Evolutionary conservation across 192 early-diverging fungal genomes (phyloP).

Genomic region (Diversispora epigaea): DNA sequence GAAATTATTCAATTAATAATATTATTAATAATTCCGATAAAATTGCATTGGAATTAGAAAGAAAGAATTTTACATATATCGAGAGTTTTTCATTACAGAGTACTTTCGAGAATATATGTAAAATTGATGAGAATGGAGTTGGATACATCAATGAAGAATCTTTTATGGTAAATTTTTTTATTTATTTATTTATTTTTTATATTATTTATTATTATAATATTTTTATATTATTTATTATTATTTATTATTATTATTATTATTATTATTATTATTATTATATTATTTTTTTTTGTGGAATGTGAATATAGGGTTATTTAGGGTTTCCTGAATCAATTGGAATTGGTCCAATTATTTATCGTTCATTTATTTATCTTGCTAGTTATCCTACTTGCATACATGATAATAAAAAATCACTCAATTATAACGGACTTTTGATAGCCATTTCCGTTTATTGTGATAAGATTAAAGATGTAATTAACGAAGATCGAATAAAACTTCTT

Average conservation of each 20-base stretch:
- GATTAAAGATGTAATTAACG: neutral
- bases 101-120: constrained; percentile 8
- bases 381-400: neutral
- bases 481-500: constrained; percentile 20
- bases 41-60: neutral
- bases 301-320: neutral
- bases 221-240: neutral
- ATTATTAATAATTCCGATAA: neutral
- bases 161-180: constrained; percentile 8
- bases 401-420: neutral
- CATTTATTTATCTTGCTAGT: constrained; percentile 18
- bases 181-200: neutral
- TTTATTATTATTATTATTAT: neutral
- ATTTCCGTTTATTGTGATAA: constrained; percentile 18
- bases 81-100: constrained; percentile 15
- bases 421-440: constrained; percentile 11
- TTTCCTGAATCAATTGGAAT: constrained; percentile 3
- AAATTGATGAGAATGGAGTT: neutral
- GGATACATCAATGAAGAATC: constrained; percentile 9
- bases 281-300: neutral
- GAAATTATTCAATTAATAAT: too few relatives aligned
- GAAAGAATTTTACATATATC: constrained; percentile 3
- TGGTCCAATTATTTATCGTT: constrained; percentile 15
- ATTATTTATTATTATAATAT: neutral
- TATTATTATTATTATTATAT: neutral